These are phyloP conservation scores for Plenodomus lindquistii DNA, from an alignment of 2,329 filamentous ascomycete species.

Conservation along the genomic window DNA sequence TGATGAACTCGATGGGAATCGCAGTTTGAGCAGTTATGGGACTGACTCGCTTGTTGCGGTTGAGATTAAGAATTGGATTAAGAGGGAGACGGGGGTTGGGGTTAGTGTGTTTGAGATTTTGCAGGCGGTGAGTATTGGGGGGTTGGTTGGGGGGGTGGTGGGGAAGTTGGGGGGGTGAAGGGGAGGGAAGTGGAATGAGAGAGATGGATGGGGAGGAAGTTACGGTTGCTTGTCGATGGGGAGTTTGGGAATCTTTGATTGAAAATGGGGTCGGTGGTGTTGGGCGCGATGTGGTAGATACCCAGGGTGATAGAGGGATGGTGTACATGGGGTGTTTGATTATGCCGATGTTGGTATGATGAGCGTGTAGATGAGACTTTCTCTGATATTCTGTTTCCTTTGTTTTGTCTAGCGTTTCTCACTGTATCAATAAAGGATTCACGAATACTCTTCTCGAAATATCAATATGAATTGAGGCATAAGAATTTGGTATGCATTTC, in stretches of 20 bases:
- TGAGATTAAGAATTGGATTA: slow-evolving; percentile 29
- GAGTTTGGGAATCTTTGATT: neutral
- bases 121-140: slow-evolving; percentile 12
- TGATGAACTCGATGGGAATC: slow-evolving; percentile 13
- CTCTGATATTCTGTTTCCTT: neutral
- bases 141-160: slow-evolving; percentile 7
- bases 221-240: no score
- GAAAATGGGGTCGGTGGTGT: neutral
- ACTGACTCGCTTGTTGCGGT: slow-evolving; percentile 32
- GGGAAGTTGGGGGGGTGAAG: neutral
- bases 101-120: slow-evolving; percentile 30
- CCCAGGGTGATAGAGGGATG: neutral
- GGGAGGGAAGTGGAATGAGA: neutral
- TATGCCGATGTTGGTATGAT: neutral
- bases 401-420: neutral
- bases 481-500: neutral
- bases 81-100: slow-evolving; percentile 11
- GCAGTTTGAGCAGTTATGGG: slow-evolving; percentile 17
- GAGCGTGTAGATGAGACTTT: neutral
- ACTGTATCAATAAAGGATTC: neutral
- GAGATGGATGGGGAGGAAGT: no score
- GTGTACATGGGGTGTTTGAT: neutral
- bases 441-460: neutral
- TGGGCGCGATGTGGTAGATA: neutral
- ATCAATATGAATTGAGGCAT: neutral